Conservation (phyloP, 345 rosid species). For the Camelina hispida region DNA sequence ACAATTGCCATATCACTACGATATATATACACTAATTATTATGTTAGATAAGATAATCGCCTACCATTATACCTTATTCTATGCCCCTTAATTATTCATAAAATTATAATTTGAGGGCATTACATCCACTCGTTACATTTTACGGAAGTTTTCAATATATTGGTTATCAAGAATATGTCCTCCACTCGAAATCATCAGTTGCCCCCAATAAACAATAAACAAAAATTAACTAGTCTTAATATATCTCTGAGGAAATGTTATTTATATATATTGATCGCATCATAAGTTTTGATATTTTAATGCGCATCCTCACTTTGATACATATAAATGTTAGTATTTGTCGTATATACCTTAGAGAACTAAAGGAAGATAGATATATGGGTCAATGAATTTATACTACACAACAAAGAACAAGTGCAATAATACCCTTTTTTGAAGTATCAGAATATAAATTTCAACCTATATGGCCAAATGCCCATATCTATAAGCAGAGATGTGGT, state of each 20-base stretch:
- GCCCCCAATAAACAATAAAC: background rate
- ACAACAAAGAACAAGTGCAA: conserved; percentile 15
- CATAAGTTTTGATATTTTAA: background rate
- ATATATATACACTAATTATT: background rate
- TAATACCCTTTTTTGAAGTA: conserved; percentile 11
- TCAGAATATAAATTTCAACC: background rate
- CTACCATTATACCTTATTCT: background rate
- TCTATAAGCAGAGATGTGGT: conserved; percentile 21
- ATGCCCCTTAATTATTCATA: background rate
- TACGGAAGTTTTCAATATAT: background rate
- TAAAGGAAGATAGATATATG: background rate
- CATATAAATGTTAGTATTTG: background rate
- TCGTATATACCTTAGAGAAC: background rate
- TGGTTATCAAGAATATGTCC: background rate
- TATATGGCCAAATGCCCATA: too few species aligned
- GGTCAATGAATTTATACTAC: background rate
- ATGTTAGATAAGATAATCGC: background rate
- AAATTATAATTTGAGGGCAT: too few species aligned
- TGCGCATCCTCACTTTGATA: background rate
- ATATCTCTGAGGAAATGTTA: background rate
- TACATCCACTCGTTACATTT: too few species aligned
- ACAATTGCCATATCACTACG: background rate
- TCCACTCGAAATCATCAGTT: background rate
- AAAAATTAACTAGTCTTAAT: background rate
- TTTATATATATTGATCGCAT: too few species aligned